Conservation (phyloP, 441 rosid species). For the Croton setiger region DNA sequence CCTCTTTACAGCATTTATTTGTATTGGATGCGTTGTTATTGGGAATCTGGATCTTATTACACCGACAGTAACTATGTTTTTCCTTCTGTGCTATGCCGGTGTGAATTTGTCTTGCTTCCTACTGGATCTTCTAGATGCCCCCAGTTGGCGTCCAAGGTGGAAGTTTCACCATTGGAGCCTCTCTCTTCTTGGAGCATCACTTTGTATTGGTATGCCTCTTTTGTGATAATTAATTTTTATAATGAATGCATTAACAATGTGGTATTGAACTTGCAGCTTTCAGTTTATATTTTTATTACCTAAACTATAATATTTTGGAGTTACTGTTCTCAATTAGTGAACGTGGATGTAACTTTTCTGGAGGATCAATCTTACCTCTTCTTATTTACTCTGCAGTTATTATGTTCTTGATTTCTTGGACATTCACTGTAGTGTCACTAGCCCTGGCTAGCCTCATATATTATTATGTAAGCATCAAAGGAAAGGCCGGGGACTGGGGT, state of each 20-base stretch:
- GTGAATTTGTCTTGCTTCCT: conserved; percentile 99
- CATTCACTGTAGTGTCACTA: conserved; percentile 84
- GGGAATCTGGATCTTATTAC: conserved; percentile 99
- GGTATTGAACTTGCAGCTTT: not conserved
- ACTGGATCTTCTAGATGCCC: conserved; percentile 98
- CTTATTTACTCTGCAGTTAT: conserved; percentile 66
- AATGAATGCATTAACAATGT: not conserved
- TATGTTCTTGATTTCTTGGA: conserved; percentile 99
- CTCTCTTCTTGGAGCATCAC: conserved; percentile 91
- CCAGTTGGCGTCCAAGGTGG: conserved; percentile 99
- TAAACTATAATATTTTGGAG: not conserved
- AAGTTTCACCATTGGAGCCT: conserved; percentile 99
- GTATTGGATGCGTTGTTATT: conserved; percentile 85
- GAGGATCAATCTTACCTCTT: conserved; percentile 14
- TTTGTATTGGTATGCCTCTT: conserved; percentile 69
- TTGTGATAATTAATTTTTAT: not conserved
- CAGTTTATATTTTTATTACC: not conserved
- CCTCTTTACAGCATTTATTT: conserved; percentile 85
- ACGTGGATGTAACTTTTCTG: not conserved
- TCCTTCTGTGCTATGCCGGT: conserved; percentile 90
- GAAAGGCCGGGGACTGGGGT: conserved; percentile 99
- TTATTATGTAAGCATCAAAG: conserved; percentile 94
- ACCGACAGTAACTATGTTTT: conserved; percentile 96
- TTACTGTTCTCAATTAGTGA: not conserved
- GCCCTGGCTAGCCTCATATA: conserved; percentile 98